phyloP scores from a whole-genome alignment of 2,329 filamentous ascomycete species.

The Zymoseptoria ardabiliae region DNA sequence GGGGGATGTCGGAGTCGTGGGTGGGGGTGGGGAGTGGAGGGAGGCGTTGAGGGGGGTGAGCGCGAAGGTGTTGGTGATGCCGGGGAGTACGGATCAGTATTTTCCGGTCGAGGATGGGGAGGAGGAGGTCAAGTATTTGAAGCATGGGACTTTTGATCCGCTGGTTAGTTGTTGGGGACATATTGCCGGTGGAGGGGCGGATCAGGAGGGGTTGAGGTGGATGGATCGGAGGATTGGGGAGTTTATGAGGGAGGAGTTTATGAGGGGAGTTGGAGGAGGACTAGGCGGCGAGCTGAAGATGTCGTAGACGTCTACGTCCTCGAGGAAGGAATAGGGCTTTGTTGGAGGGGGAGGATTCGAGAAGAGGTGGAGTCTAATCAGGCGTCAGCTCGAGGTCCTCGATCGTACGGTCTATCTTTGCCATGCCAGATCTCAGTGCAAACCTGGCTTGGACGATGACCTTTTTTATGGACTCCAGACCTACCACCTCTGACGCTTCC shows the following conservation, averaged over 20 bases:
- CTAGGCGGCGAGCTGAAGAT: neutral
- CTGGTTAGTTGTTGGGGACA: constrained; percentile 1
- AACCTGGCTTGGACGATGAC: too few relatives aligned
- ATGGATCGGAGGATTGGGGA: neutral
- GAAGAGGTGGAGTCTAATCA: too few relatives aligned
- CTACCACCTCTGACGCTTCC: too few relatives aligned
- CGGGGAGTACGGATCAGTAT: constrained; percentile 1
- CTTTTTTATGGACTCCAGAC: too few relatives aligned
- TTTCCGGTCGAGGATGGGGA: neutral
- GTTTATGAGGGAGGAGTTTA: neutral
- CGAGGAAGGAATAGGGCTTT: neutral
- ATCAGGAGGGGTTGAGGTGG: neutral
- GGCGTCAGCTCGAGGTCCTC: too few relatives aligned
- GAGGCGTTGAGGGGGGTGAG: neutral
- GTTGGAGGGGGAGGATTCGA: too few relatives aligned
- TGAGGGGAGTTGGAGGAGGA: neutral
- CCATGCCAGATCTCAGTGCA: too few relatives aligned
- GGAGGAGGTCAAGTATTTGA: neutral
- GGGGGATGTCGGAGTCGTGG: neutral
- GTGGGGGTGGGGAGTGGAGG: neutral
- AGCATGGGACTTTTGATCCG: constrained; percentile 1
- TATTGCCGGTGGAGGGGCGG: constrained; percentile 1
- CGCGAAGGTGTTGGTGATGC: constrained; percentile 2
- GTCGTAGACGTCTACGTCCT: neutral
- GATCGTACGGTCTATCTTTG: too few relatives aligned